Base-by-base conservation (phyloP, 805 yeast species). In the Candida pini region DNA sequence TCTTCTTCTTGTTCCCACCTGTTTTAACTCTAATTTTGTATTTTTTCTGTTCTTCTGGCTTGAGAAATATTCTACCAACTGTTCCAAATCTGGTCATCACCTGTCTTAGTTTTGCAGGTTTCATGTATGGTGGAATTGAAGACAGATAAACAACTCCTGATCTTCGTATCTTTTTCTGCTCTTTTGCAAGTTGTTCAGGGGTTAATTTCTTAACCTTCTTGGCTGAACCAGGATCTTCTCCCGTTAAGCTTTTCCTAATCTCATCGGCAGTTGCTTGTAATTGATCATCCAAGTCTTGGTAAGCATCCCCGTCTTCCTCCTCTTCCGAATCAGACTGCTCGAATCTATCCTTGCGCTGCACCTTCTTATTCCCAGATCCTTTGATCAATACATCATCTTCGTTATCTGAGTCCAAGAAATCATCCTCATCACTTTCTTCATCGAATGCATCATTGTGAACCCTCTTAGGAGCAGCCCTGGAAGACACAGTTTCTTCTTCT, bases 121-220 rank as follows among this genome's bases (percentile, higher is more conserved):
- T 89, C 98, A 92, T 92, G 54, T 83, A 92, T 18, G 98, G 98
- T 0, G 98, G 98, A 8, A 92, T 74, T 32, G 81, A 73, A 0
- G 97, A 88, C 3, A 92, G 59, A 48, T 92, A 92, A n/a, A 95
- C 81, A 2, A 92, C 96, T 5, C 98, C 98, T 0, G 96, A 80
- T 48, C 73, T 78, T 41, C 70, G 75, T 24, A 73, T 68, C 46
- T 71, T 72, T 45, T 70, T 70, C 41, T 73, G 69, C 40, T 72
- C 73, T 52, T 76, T 62, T 5, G 54, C 71, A n/a, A 78, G 56
- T 42, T 75, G 74, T 30, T 70, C 70, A 6, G 79, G 69, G 6
- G 79, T 69, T 21, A 81, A 62, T 44, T 67, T 71, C 45, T 79
- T 76, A 26, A 79, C 62, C 44, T 73, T 70, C 30, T 63, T 63